phyloP scores from a whole-genome alignment of 139 green algal species.

The Chlorella ohadii region DNA sequence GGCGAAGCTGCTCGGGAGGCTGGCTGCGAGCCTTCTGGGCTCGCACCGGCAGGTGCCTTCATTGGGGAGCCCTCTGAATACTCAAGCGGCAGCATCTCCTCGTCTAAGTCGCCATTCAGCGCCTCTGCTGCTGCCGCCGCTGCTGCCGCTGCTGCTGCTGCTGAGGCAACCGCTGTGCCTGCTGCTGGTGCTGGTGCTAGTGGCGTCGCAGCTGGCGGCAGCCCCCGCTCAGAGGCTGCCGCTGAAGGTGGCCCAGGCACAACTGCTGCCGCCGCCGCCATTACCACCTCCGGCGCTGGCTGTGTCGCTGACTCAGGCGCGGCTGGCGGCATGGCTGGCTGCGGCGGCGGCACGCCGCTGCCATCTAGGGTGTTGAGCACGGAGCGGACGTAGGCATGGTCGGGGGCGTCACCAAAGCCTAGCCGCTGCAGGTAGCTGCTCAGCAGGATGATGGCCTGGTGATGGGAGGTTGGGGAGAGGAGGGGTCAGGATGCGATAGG shows the following conservation, averaged over 20 bases:
- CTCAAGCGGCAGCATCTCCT: no score
- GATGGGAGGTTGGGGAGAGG: no score
- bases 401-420: constrained; percentile 23
- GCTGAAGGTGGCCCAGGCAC: neutral
- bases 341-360: neutral
- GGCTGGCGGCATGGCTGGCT: neutral
- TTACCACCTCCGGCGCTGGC: neutral
- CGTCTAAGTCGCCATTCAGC: neutral
- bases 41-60: neutral
- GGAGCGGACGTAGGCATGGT: constrained; percentile 16
- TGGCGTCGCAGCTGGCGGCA: no score
- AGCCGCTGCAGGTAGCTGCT: constrained; percentile 33
- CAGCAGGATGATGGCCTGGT: constrained; percentile 25
- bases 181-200: neutral
- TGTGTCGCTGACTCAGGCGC: neutral
- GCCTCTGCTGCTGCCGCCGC: neutral
- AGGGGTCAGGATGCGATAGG: no score
- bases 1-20: neutral
- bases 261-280: neutral
- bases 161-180: neutral
- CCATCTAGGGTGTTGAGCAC: constrained; percentile 1
- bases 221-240: no score
- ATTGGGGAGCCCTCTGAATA: no score
- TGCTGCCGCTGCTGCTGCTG: neutral
- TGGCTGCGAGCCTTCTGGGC: neutral